A percentile compares a stretch with the other conserved stretches of the same genome.
Conservation (phyloP, 306 rosid species). For the Casuarina glauca region DNA sequence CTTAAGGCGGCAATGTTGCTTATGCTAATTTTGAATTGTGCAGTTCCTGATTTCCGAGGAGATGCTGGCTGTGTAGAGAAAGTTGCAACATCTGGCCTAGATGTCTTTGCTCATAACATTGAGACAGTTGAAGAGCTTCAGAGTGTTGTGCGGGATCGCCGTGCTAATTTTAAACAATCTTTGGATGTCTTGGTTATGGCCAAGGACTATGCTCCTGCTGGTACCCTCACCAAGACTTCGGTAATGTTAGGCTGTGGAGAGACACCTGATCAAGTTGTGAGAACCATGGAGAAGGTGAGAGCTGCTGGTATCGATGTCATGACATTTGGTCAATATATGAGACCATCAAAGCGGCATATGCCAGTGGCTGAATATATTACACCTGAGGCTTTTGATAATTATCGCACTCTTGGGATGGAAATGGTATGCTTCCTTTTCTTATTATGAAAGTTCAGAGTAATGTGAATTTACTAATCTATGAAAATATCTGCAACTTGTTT, state of each 20-base stretch:
- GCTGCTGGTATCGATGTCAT: constrained; percentile 99
- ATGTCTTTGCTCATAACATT: constrained; percentile 96
- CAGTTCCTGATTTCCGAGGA: constrained; percentile 98
- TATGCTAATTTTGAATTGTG: constrained; percentile 26
- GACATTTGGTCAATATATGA: constrained; percentile 98
- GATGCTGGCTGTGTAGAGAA: constrained; percentile 68
- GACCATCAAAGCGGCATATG: constrained; percentile 99
- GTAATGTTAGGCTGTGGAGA: constrained; percentile 99
- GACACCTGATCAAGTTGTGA: constrained; percentile 89
- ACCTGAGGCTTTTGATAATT: constrained; percentile 90
- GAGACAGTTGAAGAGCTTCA: constrained; percentile 99
- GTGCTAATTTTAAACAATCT: constrained; percentile 92
- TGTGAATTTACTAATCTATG: background rate
- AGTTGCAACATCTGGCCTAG: constrained; percentile 89
- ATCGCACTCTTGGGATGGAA: constrained; percentile 83
- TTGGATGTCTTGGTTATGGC: constrained; percentile 92
- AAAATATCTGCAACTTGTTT: background rate
- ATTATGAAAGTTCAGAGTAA: background rate
- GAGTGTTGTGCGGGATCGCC: constrained; percentile 75
- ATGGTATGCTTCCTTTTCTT: constrained; percentile 58
- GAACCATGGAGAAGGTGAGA: constrained; percentile 97
- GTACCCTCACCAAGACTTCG: constrained; percentile 95
- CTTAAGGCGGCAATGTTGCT: constrained; percentile 6
- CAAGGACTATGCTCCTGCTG: constrained; percentile 76
- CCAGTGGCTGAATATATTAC: constrained; percentile 92